Conservation (phyloP, 208 protist genomes). For the Endotrypanum monterogeii region DNA sequence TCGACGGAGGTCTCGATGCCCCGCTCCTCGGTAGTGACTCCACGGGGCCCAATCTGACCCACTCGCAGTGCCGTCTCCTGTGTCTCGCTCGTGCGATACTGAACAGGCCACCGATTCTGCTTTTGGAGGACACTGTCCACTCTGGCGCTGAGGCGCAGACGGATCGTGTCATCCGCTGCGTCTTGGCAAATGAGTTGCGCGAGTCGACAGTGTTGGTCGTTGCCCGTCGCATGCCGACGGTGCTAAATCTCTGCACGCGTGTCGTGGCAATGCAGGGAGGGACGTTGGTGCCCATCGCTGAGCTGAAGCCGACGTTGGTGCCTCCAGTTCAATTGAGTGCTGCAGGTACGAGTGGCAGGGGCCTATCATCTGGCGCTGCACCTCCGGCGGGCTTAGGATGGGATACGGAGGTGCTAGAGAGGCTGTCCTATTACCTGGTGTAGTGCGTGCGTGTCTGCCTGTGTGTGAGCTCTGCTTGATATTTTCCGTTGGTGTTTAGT, state of each 20-base stretch:
- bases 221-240: conserved; percentile 94
- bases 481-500: no score
- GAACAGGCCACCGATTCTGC: conserved; percentile 79
- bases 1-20: conserved; percentile 54
- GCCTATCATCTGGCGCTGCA: not conserved
- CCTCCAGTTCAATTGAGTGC: not conserved
- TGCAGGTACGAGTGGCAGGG: not conserved
- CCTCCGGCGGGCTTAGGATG: conserved; percentile 1
- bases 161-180: conserved; percentile 81
- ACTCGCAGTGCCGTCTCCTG: conserved; percentile 93
- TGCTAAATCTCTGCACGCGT: conserved; percentile 84
- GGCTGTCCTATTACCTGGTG: conserved; percentile 30
- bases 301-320: conserved; percentile 10
- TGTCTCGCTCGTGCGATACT: conserved; percentile 95
- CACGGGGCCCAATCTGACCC: conserved; percentile 66
- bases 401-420: conserved; percentile 17
- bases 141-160: conserved; percentile 65
- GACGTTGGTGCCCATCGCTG: conserved; percentile 31
- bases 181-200: conserved; percentile 82
- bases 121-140: conserved; percentile 95
- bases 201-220: conserved; percentile 95
- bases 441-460: no score
- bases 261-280: conserved; percentile 76
- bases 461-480: no score
- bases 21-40: conserved; percentile 43